phyloP scores from a whole-genome alignment of 2,329 filamentous ascomycete genomes.

The Trichoderma endophyticum region DNA sequence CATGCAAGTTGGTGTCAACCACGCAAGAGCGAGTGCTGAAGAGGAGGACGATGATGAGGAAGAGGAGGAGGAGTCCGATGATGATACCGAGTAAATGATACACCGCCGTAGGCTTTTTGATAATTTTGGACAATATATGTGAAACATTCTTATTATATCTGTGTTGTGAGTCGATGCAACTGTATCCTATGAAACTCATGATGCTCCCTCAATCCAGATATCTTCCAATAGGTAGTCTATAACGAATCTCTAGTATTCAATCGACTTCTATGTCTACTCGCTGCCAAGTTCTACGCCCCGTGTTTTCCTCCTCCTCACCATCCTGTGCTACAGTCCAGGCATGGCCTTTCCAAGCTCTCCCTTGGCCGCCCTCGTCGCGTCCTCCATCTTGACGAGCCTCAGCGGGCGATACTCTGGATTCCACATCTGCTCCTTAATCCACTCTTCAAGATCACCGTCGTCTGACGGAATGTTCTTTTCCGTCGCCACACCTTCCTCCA shows the following conservation, averaged over 20 bases:
- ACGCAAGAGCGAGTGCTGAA: constrained; percentile 44
- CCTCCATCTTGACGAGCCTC: constrained; percentile 50
- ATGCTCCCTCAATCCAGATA: not conserved
- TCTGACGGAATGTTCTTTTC: constrained; percentile 60
- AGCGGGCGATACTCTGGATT: constrained; percentile 65
- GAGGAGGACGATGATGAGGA: constrained; percentile 3
- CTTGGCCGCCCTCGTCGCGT: constrained; percentile 55
- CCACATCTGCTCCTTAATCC: constrained; percentile 82
- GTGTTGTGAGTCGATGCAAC: not conserved
- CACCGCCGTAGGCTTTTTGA: not conserved
- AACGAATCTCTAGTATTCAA: not conserved
- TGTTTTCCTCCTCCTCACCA: not conserved
- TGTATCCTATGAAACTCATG: no score
- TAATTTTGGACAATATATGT: not conserved
- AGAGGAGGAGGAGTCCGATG: not conserved
- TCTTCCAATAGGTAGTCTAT: not conserved
- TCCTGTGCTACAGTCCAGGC: constrained; percentile 24
- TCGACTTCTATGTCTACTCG: not conserved
- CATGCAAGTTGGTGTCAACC: constrained; percentile 91
- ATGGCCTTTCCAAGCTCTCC: constrained; percentile 32
- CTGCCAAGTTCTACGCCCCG: not conserved
- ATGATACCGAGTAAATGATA: constrained; percentile 13
- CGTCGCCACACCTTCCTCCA: constrained; percentile 65
- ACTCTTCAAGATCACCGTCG: constrained; percentile 59
- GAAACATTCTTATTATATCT: not conserved